These are phyloP conservation scores for Helotiales sp. DNA, from an alignment of 2,329 filamentous ascomycete species.

Conservation along the genomic window DNA sequence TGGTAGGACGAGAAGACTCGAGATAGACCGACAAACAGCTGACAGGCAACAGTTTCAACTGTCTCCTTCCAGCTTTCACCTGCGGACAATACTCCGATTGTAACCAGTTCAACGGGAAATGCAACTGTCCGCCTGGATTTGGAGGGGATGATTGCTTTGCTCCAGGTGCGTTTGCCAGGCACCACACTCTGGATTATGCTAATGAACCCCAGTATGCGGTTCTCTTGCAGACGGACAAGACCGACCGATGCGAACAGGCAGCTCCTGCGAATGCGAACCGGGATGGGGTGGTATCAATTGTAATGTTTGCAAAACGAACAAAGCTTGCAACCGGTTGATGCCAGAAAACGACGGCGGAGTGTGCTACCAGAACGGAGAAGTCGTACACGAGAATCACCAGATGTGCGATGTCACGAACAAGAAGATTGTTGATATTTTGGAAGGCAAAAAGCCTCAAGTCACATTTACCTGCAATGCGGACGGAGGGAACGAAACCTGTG, in stretches of 20 bases:
- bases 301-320: constrained; percentile 85
- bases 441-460: constrained; percentile 83
- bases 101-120: constrained; percentile 89
- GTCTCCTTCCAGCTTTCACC: constrained; percentile 86
- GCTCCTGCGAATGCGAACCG: constrained; percentile 81
- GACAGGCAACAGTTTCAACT: constrained; percentile 77
- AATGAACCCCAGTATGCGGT: constrained; percentile 65
- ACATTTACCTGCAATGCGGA: constrained; percentile 88
- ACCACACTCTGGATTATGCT: constrained; percentile 6
- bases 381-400: constrained; percentile 94
- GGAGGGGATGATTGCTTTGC: constrained; percentile 91
- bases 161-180: constrained; percentile 55
- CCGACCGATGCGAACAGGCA: constrained; percentile 69
- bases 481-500: constrained; percentile 63
- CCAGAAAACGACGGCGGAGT: constrained; percentile 78
- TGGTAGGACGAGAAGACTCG: constrained; percentile 51
- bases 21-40: constrained; percentile 13
- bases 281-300: constrained; percentile 98
- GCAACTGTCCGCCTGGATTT: constrained; percentile 87
- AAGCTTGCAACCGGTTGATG: constrained; percentile 87
- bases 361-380: constrained; percentile 88
- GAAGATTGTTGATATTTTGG: constrained; percentile 86
- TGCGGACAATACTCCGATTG: constrained; percentile 91
- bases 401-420: constrained; percentile 97
- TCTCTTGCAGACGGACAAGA: constrained; percentile 81